Percentiles rank a stretch among this genome's conserved stretches.
These are phyloP conservation scores for Paracoccidioides brasiliensis DNA, from an alignment of 2,329 filamentous ascomycete species.

Conservation along the genomic window DNA sequence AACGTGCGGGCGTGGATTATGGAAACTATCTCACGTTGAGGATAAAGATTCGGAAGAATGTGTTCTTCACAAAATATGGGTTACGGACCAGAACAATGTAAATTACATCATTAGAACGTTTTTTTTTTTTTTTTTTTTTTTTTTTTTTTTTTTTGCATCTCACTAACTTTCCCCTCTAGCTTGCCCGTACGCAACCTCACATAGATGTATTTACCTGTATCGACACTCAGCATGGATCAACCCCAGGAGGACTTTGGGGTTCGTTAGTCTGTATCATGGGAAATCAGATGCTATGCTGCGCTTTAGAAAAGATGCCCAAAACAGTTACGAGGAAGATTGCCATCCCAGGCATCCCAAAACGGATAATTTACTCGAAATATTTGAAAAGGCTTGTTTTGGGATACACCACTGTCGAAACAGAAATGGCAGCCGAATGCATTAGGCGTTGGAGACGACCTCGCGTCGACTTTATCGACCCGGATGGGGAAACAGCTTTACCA, in stretches of 20 bases:
- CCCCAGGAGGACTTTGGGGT: slow-evolving; percentile 22
- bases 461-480: slow-evolving; percentile 29
- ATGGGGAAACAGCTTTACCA: slow-evolving; percentile 10
- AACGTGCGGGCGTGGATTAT: slow-evolving; percentile 27
- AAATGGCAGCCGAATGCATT: slow-evolving; percentile 18
- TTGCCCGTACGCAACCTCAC: slow-evolving; percentile 25
- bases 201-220: slow-evolving; percentile 26
- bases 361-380: slow-evolving; percentile 33
- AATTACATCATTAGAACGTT: slow-evolving; percentile 9
- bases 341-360: slow-evolving; percentile 30
- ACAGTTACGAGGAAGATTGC: slow-evolving; percentile 29
- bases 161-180: slow-evolving; percentile 14
- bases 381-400: slow-evolving; percentile 39
- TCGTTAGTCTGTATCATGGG: slow-evolving; percentile 38
- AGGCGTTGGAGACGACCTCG: slow-evolving; percentile 22
- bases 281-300: slow-evolving; percentile 36
- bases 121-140: not conserved
- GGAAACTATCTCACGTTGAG: slow-evolving; percentile 22
- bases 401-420: slow-evolving; percentile 22
- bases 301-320: slow-evolving; percentile 30
- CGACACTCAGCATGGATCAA: slow-evolving; percentile 13
- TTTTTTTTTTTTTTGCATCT: not conserved
- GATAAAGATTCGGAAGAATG: slow-evolving; percentile 16
- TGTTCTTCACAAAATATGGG: slow-evolving; percentile 25
- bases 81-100: slow-evolving; percentile 32